Evolutionary conservation across 2,329 filamentous ascomycete genomes (phyloP).

Genomic region (Geosmithia morbida): DNA sequence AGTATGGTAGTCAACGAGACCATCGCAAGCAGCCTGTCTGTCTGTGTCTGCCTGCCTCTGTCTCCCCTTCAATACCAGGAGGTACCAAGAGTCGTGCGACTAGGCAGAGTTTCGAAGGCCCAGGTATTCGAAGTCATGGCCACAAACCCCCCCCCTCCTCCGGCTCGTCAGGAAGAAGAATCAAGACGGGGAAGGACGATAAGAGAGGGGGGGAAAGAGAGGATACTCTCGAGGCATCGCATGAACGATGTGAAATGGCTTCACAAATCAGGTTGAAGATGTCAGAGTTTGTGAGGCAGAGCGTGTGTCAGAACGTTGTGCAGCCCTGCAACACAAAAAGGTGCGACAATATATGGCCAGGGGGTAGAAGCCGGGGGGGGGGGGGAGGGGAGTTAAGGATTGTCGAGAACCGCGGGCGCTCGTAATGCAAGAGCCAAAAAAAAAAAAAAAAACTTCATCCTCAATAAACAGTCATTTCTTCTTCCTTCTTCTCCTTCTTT

Average conservation of each 20-base stretch:
- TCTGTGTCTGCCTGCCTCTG: no score
- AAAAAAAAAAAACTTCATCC: not conserved
- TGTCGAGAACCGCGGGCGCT: no score
- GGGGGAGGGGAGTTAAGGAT: no score
- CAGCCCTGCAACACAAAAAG: not conserved
- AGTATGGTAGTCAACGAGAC: no score
- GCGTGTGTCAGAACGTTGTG: not conserved
- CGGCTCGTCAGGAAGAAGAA: not conserved
- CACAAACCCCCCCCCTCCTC: not conserved
- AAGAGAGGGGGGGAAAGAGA: not conserved
- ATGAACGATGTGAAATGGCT: not conserved
- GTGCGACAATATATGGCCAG: not conserved
- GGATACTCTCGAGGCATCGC: not conserved
- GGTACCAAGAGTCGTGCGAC: not conserved
- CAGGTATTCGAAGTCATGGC: not conserved
- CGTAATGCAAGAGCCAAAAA: no score
- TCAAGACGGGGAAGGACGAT: not conserved
- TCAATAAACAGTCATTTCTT: not conserved
- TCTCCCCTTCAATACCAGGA: no score
- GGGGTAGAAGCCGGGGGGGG: not conserved
- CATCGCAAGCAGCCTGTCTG: no score
- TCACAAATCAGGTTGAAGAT: not conserved
- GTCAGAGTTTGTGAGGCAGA: not conserved
- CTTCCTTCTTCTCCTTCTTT: not conserved
- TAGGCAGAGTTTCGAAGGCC: not conserved